Evolutionary conservation across 768 basidiomycete genomes (phyloP), one percentile per base, ranked within the genome.

Genomic region (Collybia sordida): DNA sequence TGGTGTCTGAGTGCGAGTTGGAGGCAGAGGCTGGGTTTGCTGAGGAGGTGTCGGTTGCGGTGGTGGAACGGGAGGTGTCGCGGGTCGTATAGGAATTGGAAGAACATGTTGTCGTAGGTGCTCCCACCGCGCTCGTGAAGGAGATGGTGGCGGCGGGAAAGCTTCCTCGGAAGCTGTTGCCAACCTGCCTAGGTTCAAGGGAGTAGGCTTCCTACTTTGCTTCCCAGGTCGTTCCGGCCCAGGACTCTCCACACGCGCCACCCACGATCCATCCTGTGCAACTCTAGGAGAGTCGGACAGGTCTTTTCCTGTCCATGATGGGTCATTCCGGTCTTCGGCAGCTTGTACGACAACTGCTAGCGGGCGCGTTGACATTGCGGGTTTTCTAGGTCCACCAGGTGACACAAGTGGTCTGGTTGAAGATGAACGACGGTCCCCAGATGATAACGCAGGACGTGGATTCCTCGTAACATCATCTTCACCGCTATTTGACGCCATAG

Each of bases 31-130:
- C 37, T 47, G 57, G 24, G 51, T 31, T 7, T 56, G 23, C 1
- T 39, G 49, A 24, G 64, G n/a, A 7, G 68, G 57, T 34, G 70
- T 64, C 4, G 60, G 54, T 40, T 66, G 66, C 28, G 59, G 55
- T 7, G 55, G 51, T 31, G 53, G 55, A 39, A 63, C 60, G 9
- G 63, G 57, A 6, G 70, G 65, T 4, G 67, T 64, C 9, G 47
- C 40, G 19, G 65, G 56, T 6, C 61, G 64, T 38, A 49, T 52
- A 9, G 64, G 44, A 6, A 64, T 47, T 0, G 71, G 71, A 18
- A 82, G 60, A 11, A 83, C 80, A 60, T 82, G 80, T 36, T 75
- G 75, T n/a, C 82, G 72, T 12, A 83, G 53, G 23, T 67, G 68
- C 19, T 81, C 77, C 82, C 82, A 85, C 21, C 79, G 74, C 19